Conservation (phyloP, 2,329 filamentous ascomycete species). For the Magnaporthiopsis incrustans region DNA sequence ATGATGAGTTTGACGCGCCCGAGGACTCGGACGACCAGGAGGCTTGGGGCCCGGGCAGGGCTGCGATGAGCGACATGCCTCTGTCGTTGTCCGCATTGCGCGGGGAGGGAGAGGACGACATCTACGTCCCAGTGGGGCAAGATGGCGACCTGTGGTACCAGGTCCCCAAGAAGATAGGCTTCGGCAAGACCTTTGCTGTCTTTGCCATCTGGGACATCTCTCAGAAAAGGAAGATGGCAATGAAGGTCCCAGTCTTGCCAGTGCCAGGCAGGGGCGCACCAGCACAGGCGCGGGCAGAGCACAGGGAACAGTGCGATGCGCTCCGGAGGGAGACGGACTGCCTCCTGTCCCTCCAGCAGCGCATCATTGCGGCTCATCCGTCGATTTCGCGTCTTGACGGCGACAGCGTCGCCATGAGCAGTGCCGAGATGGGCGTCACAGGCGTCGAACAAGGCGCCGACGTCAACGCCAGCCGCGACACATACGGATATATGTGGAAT, state of each 20-base stretch:
- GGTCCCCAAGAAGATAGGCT: not conserved
- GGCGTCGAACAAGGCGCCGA: too few relatives aligned
- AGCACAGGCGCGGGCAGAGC: rapidly evolving
- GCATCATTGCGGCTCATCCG: not conserved
- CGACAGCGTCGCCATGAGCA: not conserved
- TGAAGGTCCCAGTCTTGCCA: not conserved
- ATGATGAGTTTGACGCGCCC: too few relatives aligned
- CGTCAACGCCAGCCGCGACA: not conserved
- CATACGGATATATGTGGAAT: not conserved
- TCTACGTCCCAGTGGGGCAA: not conserved
- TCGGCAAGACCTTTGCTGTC: not conserved
- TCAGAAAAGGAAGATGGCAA: not conserved
- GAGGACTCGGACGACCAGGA: too few relatives aligned
- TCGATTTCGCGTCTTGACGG: not conserved
- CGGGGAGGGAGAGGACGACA: too few relatives aligned
- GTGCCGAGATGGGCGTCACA: not conserved
- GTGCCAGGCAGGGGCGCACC: not conserved
- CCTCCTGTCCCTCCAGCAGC: not conserved
- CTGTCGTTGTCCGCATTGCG: too few relatives aligned
- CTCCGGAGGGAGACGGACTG: not conserved
- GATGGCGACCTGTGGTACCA: not conserved
- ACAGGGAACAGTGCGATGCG: not conserved
- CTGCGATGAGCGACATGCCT: too few relatives aligned
- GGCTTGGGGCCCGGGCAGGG: too few relatives aligned
- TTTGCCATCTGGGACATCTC: not conserved